Evolutionary conservation across 129 eudicot species (phyloP).

Genomic region (Deinandra increscens): DNA sequence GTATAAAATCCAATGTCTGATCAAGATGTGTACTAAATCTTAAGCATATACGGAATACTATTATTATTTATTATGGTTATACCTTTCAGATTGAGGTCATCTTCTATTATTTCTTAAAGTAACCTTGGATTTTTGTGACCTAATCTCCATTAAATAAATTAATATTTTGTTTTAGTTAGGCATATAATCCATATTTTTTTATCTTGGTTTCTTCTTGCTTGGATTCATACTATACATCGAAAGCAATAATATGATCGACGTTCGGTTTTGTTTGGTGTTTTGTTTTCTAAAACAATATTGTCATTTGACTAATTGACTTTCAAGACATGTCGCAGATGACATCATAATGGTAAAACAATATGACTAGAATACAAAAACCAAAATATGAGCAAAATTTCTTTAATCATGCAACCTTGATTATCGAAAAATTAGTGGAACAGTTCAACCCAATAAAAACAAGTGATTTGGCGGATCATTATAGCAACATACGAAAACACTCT

Average conservation of each 20-base stretch:
- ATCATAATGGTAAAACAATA: background rate
- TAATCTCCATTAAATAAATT: constrained; percentile 3
- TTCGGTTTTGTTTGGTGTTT: background rate
- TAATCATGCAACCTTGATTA: too few relatives aligned
- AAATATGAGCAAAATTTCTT: too few relatives aligned
- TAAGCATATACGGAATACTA: too few relatives aligned
- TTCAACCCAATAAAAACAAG: too few relatives aligned
- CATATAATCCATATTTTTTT: constrained; percentile 6
- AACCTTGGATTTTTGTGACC: constrained; percentile 20
- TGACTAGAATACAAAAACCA: too few relatives aligned
- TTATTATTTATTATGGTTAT: background rate
- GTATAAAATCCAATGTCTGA: too few relatives aligned
- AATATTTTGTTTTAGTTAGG: constrained; percentile 17
- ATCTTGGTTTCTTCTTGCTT: background rate
- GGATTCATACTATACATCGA: background rate
- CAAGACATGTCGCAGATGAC: background rate
- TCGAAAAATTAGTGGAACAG: too few relatives aligned
- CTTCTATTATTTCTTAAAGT: background rate
- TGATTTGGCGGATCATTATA: too few relatives aligned
- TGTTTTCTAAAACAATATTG: background rate
- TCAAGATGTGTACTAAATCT: too few relatives aligned
- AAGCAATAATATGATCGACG: background rate
- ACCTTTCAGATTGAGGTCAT: background rate
- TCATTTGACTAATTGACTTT: background rate
- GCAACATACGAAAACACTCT: too few relatives aligned